phyloP scores from a whole-genome alignment of 2,329 filamentous ascomycete species.

The Mariannaea elegans region DNA sequence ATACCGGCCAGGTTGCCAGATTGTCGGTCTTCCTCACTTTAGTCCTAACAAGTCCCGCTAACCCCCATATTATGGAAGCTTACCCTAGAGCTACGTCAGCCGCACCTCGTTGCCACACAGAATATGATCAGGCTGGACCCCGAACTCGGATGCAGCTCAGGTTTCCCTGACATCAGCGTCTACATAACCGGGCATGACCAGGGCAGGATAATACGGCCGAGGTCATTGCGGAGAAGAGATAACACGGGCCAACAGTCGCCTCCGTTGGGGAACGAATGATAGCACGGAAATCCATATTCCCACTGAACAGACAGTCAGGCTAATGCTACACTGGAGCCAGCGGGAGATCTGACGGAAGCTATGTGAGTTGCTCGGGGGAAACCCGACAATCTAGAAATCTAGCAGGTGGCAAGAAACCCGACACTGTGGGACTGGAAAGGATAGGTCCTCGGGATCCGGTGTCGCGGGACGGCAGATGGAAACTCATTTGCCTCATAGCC shows the following conservation, averaged over 20 bases:
- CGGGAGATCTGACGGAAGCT: conserved; percentile 14
- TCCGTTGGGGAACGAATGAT: not conserved
- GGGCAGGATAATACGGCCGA: not conserved
- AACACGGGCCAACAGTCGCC: not conserved
- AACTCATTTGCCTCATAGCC: not conserved
- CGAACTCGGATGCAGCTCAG: too few relatives aligned
- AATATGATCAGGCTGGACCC: too few relatives aligned
- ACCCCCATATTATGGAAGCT: too few relatives aligned
- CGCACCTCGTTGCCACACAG: too few relatives aligned
- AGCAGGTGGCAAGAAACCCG: conserved; percentile 12
- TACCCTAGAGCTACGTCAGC: too few relatives aligned
- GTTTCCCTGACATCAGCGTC: not conserved
- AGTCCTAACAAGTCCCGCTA: not conserved
- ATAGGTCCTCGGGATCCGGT: not conserved
- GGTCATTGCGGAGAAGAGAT: not conserved
- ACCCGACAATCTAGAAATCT: not conserved
- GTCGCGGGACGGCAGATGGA: not conserved
- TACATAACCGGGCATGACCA: not conserved
- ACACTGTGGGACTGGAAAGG: conserved; percentile 1
- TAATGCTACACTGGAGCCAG: not conserved
- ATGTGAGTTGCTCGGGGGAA: not conserved
- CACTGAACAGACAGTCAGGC: not conserved
- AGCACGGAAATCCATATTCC: not conserved
- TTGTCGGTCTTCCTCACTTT: not conserved
- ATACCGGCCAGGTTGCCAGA: not conserved